Base-by-base conservation (phyloP, 1,139 yeast genomes). In the Meyerozyma carpophila region DNA sequence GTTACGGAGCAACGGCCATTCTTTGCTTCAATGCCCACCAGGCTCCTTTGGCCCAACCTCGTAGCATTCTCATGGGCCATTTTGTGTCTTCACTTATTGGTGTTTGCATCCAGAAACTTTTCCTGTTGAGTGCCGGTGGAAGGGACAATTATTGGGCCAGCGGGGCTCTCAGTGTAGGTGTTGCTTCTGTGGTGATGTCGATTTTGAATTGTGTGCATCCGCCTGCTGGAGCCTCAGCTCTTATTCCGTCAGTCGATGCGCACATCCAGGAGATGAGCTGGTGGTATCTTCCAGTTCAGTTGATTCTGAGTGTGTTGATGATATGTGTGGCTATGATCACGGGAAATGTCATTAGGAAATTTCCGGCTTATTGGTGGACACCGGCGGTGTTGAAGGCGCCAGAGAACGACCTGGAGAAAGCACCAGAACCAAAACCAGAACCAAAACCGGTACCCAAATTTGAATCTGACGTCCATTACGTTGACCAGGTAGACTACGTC, bases 201-300 rank as follows among this genome's bases (percentile, higher is more conserved):
- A 52, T 81, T 0, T 59, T 72, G 7, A 80, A 80, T 51, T 75
- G 82, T 46, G 76, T 81, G 1, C 90, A 83, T 59, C 90, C 90
- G 0, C 90, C 90, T 0, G 84, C 85, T 1, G 90, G 90, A 1
- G 89, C 90, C 1, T 75, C 84, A 10, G 88, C 90, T 0, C 57
- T 83, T 25, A 60, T 83, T 8, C 87, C 89, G 0, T 64, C 76
- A 8, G 56, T 77, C 0, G 84, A 80, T 47, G 73, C 59, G 0
- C 54, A 58, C 6, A 65, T 81, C 6, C 58, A 79, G 5, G 49
- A 43, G 1, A 70, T 83, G 73, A 76, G 89, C 41, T 83, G 90
- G 90, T 80, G 84, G 79, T 82, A 75, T 54, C 51, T 83, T 18
- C 84, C 86, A 0, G 74, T 68, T 1, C 85, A 82, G 44, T 48